Conservation (phyloP, 495 filamentous ascomycete species). For the Pyrenula aspistea region DNA sequence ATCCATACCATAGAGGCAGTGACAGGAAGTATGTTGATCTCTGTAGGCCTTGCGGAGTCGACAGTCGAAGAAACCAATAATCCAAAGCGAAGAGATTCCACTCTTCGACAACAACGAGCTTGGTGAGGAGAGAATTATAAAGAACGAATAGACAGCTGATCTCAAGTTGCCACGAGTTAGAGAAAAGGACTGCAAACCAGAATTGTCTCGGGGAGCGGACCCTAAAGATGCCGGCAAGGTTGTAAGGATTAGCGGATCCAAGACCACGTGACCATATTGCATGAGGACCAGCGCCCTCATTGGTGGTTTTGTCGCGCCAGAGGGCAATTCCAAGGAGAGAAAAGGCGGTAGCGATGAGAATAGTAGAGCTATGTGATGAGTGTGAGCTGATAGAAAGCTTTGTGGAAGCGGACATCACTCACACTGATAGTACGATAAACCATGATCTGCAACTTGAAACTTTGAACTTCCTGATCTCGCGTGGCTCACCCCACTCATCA, state of each 20-base stretch:
- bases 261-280: background rate
- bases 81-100: conserved; percentile 10
- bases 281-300: background rate
- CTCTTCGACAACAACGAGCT: conserved; percentile 21
- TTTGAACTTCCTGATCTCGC: too few species aligned
- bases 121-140: conserved; percentile 19
- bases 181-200: background rate
- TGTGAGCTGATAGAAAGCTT: background rate
- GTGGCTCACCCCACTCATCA: too few species aligned
- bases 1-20: conserved; percentile 24
- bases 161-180: conserved; percentile 16
- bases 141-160: conserved; percentile 23
- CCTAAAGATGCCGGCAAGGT: background rate
- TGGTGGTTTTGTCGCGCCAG: background rate
- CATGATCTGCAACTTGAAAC: background rate
- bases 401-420: background rate
- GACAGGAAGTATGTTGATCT: conserved; percentile 26
- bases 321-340: background rate
- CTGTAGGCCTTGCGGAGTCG: conserved; percentile 19
- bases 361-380: background rate
- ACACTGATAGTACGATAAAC: background rate
- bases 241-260: background rate
- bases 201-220: background rate
- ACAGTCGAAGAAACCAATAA: conserved; percentile 23
- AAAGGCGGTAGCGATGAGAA: background rate